phyloP scores from a whole-genome alignment of 192 early-diverging fungal species.

The Martensiomyces pterosporus region DNA sequence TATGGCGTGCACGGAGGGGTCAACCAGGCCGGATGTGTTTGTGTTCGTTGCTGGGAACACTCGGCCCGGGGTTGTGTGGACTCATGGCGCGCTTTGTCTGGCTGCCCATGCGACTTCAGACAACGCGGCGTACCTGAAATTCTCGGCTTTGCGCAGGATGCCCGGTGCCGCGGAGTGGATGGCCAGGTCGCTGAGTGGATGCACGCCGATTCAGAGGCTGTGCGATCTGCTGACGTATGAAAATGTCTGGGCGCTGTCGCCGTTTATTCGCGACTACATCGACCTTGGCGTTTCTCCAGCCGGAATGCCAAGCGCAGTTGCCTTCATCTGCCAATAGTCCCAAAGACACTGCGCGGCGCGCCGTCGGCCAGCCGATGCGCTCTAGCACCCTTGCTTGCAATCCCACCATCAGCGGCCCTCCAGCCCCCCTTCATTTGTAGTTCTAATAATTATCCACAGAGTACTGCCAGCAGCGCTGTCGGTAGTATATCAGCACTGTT shows the following conservation, averaged over 20 bases:
- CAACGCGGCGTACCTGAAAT: constrained; percentile 23
- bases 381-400: too few relatives aligned
- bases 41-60: constrained; percentile 17
- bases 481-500: too few relatives aligned
- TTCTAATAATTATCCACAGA: too few relatives aligned
- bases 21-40: constrained; percentile 24
- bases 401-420: too few relatives aligned
- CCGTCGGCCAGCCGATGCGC: too few relatives aligned
- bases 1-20: constrained; percentile 32
- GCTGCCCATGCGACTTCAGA: constrained; percentile 33
- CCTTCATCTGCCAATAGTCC: constrained; percentile 14
- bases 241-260: constrained; percentile 22
- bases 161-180: constrained; percentile 23
- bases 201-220: constrained; percentile 35
- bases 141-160: constrained; percentile 19
- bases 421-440: too few relatives aligned
- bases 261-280: constrained; percentile 35
- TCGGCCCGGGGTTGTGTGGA: constrained; percentile 32
- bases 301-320: constrained; percentile 26
- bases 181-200: constrained; percentile 13
- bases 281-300: constrained; percentile 23
- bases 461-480: too few relatives aligned
- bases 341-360: too few relatives aligned
- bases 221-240: constrained; percentile 37
- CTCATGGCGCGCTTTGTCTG: constrained; percentile 33